Evolutionary conservation across 169 alveolate species (phyloP).

Genomic region (Plasmodium vivax): DNA sequence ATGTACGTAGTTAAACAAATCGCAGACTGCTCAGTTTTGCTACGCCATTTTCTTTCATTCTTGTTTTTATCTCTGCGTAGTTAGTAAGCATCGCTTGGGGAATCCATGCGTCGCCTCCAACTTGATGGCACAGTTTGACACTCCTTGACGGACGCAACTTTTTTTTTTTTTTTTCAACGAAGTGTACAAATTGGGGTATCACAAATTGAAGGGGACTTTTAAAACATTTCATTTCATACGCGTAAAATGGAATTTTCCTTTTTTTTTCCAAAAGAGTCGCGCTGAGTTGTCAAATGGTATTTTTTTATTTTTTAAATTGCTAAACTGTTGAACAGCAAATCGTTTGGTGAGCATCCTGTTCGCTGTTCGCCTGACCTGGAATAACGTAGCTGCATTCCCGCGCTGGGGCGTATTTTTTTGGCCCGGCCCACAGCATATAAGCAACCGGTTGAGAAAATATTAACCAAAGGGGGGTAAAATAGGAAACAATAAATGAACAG

Average conservation of each 20-base stretch:
- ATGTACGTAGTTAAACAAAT: neutral
- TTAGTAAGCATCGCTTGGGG: neutral
- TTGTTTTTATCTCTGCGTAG: neutral
- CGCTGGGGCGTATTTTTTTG: neutral
- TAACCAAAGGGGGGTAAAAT: neutral
- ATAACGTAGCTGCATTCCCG: neutral
- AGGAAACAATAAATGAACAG: neutral
- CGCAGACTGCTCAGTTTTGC: neutral
- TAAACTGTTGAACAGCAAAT: neutral
- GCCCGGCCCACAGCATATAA: neutral
- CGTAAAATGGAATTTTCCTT: neutral
- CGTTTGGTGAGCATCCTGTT: neutral
- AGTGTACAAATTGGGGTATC: neutral
- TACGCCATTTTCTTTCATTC: neutral
- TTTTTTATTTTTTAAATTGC: neutral
- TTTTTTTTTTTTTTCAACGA: neutral
- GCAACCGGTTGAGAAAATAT: neutral
- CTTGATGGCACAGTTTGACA: neutral
- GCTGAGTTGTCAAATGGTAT: neutral
- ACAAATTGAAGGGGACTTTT: neutral
- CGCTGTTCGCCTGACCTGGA: neutral
- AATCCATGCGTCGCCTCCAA: neutral
- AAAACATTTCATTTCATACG: neutral
- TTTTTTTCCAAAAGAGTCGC: neutral
- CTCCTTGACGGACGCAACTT: neutral